Conservation (phyloP, 768 basidiomycete genomes). For the Bullera alba region DNA sequence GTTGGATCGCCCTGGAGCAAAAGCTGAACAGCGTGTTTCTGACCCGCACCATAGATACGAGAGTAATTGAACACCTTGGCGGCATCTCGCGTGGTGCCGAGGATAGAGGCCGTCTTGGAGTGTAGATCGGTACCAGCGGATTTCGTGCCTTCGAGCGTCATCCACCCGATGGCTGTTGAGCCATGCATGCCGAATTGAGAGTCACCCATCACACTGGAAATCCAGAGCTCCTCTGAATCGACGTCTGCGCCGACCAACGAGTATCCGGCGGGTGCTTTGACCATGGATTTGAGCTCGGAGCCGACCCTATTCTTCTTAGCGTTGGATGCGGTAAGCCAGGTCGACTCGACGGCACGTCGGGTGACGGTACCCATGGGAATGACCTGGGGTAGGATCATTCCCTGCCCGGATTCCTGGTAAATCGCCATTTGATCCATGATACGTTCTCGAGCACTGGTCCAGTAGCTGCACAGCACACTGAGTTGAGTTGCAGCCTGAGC, state of each 20-base stretch:
- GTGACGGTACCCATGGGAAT: slow-evolving; percentile 99
- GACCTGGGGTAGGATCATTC: slow-evolving; percentile 90
- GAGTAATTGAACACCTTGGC: slow-evolving; percentile 99
- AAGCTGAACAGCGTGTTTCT: slow-evolving; percentile 82
- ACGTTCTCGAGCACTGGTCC: slow-evolving; percentile 89
- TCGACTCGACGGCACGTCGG: slow-evolving; percentile 92
- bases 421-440: slow-evolving; percentile 89
- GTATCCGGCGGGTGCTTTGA: slow-evolving; percentile 86
- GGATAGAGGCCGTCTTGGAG: slow-evolving; percentile 87
- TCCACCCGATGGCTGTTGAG: slow-evolving; percentile 95
- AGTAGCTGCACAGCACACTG: slow-evolving; percentile 93
- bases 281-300: slow-evolving; percentile 96
- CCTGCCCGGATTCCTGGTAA: slow-evolving; percentile 54
- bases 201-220: slow-evolving; percentile 96
- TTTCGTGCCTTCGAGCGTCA: slow-evolving; percentile 98
- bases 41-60: slow-evolving; percentile 95
- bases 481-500: slow-evolving; percentile 80
- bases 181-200: slow-evolving; percentile 96
- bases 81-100: slow-evolving; percentile 85
- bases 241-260: slow-evolving; percentile 96
- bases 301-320: slow-evolving; percentile 97
- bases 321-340: slow-evolving; percentile 97
- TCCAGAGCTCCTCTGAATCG: slow-evolving; percentile 98
- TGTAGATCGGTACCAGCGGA: slow-evolving; percentile 89
- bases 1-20: slow-evolving; percentile 74